Base-by-base conservation (phyloP, 164 flowering plant genomes). In the Annona squamosa region DNA sequence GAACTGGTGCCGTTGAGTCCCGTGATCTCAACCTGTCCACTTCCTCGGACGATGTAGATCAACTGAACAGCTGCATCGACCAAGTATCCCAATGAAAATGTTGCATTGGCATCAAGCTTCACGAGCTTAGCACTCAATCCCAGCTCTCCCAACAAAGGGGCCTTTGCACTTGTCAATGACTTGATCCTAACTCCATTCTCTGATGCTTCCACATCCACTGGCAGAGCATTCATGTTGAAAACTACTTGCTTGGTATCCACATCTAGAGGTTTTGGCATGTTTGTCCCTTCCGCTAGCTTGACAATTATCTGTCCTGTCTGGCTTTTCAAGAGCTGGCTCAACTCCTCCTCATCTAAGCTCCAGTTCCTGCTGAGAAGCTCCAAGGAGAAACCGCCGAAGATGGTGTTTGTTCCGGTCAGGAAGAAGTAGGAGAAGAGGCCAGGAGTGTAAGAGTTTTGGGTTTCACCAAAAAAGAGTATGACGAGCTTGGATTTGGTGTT, bases 41-140 rank as follows among this genome's bases (percentile, higher is more conserved):
- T 85, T 0, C 97, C 97, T 37, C 86, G 76, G 0, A 85, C 86
- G 68, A 90, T 79, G 70, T 87, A 88, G 18, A 87, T 88, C 66
- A 87, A 85, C 79, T 88, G 90, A 57, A 85, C 74, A 0, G 89
- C 91, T 2, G 92, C 84, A 71, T 87, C 89, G 70, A 85, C 80
- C 0, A 87, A 88, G 61, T 84, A 88, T 1, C 87, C 90, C n/a
- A 92, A 91, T 16, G 91, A 85, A 75, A 84, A 87, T 88, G 87
- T 82, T 1, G 96, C 91, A 52, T 74, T 73, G 0, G 85, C 88
- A 70, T 88, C 81, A 18, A 91, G 56, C 83, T 81, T 84, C 3
- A 88, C 89, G 67, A 88, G 87, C 64, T 83, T 87, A 59, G 86
- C 91, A 9, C 91, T 87, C 48, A 89, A 79, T 6, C 93, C 97